Base-by-base conservation (phyloP, 768 basidiomycete species). In the Cyathus striatus region DNA sequence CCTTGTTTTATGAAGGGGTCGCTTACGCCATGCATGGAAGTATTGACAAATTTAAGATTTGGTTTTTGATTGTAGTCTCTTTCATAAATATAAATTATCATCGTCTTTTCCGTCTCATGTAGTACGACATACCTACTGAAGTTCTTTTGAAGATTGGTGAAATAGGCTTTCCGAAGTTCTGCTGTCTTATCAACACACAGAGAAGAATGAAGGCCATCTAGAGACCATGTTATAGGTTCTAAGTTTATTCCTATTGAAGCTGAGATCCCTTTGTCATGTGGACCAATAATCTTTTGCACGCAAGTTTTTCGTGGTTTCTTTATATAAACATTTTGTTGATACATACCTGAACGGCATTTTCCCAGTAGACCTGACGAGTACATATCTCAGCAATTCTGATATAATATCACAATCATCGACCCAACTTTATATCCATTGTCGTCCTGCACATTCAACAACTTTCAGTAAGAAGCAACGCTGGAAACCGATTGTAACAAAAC, bases 1-100 rank as follows among this genome's bases (percentile, higher is more conserved):
- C 79, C 83, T 39, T 66, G 58, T 6, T 59, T 61, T 30, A 79
- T 70, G 51, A 85, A 84, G 4, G 68, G 61, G 57, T 91, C 75
- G 50, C 89, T 81, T 41, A 94, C 91, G 0, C 91, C 91, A 52
- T 94, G 91, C 86, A 94, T 83, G 0, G 90, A 86, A 0, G 92
- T 94, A 55, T 90, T 90, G 16, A 90, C 85, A 50, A 93, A 89
- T 50, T 70, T n/a, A n/a, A n/a, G n/a, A n/a, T n/a, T n/a, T n/a
- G n/a, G n/a, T n/a, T n/a, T n/a, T n/a, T 76, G 47, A 83, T 44
- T 4, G 63, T 26, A 4, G 52, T 48, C 1, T 61, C 49, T 48
- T 78, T 81, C 20, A 70, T n/a, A n/a, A n/a, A n/a, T n/a, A n/a
- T n/a, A n/a, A n/a, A n/a, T n/a, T n/a, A n/a, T n/a, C n/a, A n/a